Conservation (phyloP, 768 basidiomycete species). For the Mycena galericulata region DNA sequence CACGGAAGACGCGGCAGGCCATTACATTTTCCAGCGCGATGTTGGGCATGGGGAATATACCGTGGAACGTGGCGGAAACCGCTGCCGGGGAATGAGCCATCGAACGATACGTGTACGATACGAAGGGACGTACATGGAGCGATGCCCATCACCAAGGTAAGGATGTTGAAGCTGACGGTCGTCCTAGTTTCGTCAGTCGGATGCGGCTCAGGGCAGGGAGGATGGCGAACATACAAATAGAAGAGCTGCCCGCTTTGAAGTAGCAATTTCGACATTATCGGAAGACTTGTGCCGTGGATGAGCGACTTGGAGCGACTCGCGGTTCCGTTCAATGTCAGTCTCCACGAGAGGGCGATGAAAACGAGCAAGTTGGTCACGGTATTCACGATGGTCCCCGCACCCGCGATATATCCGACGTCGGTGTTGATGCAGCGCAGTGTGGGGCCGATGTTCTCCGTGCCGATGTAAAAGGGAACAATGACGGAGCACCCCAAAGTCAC, state of each 20-base stretch:
- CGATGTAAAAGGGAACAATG: neutral
- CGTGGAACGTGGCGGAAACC: too few species aligned
- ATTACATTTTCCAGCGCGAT: too few species aligned
- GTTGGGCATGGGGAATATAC: too few species aligned
- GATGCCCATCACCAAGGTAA: neutral
- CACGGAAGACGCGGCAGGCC: too few species aligned
- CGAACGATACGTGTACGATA: too few species aligned
- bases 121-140: too few species aligned
- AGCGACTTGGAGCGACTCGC: neutral
- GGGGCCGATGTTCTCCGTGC: neutral
- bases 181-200: neutral
- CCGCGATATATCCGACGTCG: neutral
- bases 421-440: neutral
- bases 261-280: neutral
- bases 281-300: neutral
- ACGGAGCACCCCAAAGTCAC: neutral
- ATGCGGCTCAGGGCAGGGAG: neutral
- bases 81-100: too few species aligned
- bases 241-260: slow-evolving; percentile 12
- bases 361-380: neutral
- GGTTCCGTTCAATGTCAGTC: neutral
- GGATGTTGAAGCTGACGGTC: neutral
- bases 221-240: neutral
- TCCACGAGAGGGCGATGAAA: neutral
- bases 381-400: neutral